phyloP scores from a whole-genome alignment of 2,329 filamentous ascomycete species.

The Xylariaceae sp. region DNA sequence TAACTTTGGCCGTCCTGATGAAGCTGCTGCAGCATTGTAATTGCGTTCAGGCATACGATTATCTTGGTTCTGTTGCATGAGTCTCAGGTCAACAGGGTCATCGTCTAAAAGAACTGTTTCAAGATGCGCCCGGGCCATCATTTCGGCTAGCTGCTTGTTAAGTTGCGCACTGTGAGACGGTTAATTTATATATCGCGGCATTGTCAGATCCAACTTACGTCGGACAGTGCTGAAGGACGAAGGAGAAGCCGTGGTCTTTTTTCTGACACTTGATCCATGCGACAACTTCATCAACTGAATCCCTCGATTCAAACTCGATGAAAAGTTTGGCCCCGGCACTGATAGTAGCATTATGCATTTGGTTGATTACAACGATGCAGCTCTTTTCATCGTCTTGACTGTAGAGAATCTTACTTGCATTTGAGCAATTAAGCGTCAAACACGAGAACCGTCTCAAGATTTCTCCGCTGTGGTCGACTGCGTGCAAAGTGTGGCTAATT shows the following conservation, averaged over 20 bases:
- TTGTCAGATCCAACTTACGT: slow-evolving; percentile 6
- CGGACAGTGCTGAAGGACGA: not conserved
- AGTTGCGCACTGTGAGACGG: slow-evolving; percentile 13
- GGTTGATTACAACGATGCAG: slow-evolving; percentile 13
- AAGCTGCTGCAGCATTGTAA: not conserved
- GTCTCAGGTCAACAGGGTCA: slow-evolving; percentile 20
- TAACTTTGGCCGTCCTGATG: slow-evolving; percentile 10
- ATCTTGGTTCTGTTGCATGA: slow-evolving; percentile 23
- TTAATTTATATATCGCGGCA: slow-evolving; percentile 7
- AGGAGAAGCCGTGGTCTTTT: not conserved
- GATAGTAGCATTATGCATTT: not conserved
- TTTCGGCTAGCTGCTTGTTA: slow-evolving; percentile 11
- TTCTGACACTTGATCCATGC: slow-evolving; percentile 20
- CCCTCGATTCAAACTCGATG: slow-evolving; percentile 21
- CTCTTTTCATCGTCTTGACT: not conserved
- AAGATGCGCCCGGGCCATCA: slow-evolving; percentile 7
- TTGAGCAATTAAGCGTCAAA: slow-evolving; percentile 20
- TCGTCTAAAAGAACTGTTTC: slow-evolving; percentile 8
- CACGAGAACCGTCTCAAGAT: slow-evolving; percentile 17
- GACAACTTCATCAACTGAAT: slow-evolving; percentile 17
- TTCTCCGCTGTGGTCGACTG: slow-evolving; percentile 16
- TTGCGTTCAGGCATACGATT: not conserved
- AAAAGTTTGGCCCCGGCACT: slow-evolving; percentile 16
- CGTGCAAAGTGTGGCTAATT: slow-evolving; percentile 22
- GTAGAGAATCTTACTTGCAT: not conserved